phyloP scores from a whole-genome alignment of 129 eudicot species.

The Helichrysum umbraculigerum region DNA sequence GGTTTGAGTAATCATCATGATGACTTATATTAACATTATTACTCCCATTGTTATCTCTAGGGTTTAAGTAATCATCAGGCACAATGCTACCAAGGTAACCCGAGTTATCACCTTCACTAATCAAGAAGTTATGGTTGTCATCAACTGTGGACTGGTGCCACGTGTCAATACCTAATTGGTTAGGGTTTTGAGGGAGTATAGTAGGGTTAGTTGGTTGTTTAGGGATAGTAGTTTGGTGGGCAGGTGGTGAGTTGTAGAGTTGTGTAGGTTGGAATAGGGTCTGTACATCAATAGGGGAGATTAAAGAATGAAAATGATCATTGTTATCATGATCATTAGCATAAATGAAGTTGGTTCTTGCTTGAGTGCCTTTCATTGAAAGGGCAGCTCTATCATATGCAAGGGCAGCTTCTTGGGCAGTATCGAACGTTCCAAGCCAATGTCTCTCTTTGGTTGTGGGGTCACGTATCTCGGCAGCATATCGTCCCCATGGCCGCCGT shows the following conservation, averaged over 20 bases:
- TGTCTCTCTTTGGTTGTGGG: slow-evolving; percentile 97
- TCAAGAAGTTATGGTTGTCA: slow-evolving; percentile 37
- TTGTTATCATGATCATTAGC: slow-evolving; percentile 43
- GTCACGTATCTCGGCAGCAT: slow-evolving; percentile 94
- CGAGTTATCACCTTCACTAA: slow-evolving; percentile 54
- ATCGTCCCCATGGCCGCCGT: slow-evolving; percentile 92
- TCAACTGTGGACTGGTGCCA: slow-evolving; percentile 37
- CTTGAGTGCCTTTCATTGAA: slow-evolving; percentile 87
- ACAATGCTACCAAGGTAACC: slow-evolving; percentile 91
- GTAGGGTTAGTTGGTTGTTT: slow-evolving; percentile 34
- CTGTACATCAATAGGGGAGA: slow-evolving; percentile 53
- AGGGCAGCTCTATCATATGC: slow-evolving; percentile 99
- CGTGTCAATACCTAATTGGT: slow-evolving; percentile 38
- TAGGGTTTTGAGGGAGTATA: slow-evolving; percentile 27
- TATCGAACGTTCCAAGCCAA: slow-evolving; percentile 97
- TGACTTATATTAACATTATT: slow-evolving; percentile 4
- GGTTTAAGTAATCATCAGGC: slow-evolving; percentile 80
- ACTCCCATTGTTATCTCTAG: slow-evolving; percentile 30
- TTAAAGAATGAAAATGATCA: slow-evolving; percentile 46
- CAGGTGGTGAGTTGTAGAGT: slow-evolving; percentile 28
- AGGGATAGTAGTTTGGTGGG: slow-evolving; percentile 18
- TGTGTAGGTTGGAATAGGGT: slow-evolving; percentile 40
- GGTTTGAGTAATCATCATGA: slow-evolving; percentile 25
- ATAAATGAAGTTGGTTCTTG: slow-evolving; percentile 90
- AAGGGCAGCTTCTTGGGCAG: slow-evolving; percentile 99